These are phyloP conservation scores for Cladorrhinum sp. DNA, from an alignment of 2,329 filamentous ascomycete genomes.

Conservation along the genomic window DNA sequence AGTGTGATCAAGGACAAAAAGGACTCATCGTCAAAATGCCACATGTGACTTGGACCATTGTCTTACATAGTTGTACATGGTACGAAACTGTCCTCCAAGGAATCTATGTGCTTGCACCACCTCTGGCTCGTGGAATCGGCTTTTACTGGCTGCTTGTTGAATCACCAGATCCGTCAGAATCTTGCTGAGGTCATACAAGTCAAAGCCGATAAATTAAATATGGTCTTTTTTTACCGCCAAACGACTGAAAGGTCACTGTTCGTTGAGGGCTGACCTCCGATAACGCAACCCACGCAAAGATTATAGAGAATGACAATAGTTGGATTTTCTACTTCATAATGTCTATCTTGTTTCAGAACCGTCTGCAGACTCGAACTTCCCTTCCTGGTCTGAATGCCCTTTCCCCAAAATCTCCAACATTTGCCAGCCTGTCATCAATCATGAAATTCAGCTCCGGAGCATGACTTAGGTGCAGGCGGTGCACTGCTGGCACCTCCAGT, in stretches of 20 bases:
- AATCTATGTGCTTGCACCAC: background rate
- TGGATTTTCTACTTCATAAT: background rate
- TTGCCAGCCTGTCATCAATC: background rate
- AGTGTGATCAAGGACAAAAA: too few species aligned
- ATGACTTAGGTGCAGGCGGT: background rate
- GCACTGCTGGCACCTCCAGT: background rate
- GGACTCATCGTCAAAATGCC: background rate
- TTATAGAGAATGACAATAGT: background rate
- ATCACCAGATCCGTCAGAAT: too few species aligned
- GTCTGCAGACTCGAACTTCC: background rate
- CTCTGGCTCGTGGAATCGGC: background rate
- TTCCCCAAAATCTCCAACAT: background rate
- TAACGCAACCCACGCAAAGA: too few species aligned
- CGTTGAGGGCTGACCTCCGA: too few species aligned
- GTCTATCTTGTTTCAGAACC: background rate
- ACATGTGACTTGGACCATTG: background rate
- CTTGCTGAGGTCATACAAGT: too few species aligned
- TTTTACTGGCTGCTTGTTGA: background rate
- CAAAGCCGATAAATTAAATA: too few species aligned
- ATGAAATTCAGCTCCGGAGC: background rate
- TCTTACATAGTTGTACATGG: background rate
- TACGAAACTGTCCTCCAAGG: background rate
- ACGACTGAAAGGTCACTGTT: too few species aligned
- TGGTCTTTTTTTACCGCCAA: too few species aligned
- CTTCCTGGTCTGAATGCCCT: too few species aligned